phyloP scores from a whole-genome alignment of 2,329 filamentous ascomycete genomes.

The Fusarium paranaense region DNA sequence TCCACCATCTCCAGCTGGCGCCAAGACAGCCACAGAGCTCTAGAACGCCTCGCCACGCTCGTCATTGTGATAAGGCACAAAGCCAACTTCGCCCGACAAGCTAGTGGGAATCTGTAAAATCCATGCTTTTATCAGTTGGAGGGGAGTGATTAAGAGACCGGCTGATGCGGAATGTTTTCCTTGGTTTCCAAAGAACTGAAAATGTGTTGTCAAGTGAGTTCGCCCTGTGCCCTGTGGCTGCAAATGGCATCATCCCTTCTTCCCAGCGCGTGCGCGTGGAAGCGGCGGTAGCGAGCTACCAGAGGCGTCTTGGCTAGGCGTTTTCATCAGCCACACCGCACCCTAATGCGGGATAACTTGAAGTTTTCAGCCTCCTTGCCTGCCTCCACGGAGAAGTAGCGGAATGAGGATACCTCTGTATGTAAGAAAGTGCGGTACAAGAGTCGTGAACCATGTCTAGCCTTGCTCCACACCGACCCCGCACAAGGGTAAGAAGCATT shows the following conservation, averaged over 20 bases:
- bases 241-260: not conserved
- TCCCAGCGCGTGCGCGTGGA: not conserved
- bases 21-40: not conserved
- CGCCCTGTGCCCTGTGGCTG: not conserved
- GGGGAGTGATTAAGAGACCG: not conserved
- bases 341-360: not conserved
- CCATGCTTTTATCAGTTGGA: not conserved
- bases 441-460: no score
- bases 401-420: not conserved
- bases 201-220: not conserved
- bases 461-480: no score
- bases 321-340: not conserved
- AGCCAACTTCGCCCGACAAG: not conserved
- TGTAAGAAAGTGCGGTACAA: not conserved
- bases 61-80: not conserved
- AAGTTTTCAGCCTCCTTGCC: not conserved
- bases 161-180: not conserved
- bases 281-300: not conserved
- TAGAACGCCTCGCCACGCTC: not conserved
- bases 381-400: not conserved
- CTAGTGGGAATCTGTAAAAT: not conserved
- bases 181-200: not conserved
- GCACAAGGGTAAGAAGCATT: no score
- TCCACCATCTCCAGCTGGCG: not conserved
- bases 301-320: not conserved